Evolutionary conservation across 306 rosid species (phyloP), one percentile per base, ranked within the genome.

Genomic region (Chamaecrista fasciculata): DNA sequence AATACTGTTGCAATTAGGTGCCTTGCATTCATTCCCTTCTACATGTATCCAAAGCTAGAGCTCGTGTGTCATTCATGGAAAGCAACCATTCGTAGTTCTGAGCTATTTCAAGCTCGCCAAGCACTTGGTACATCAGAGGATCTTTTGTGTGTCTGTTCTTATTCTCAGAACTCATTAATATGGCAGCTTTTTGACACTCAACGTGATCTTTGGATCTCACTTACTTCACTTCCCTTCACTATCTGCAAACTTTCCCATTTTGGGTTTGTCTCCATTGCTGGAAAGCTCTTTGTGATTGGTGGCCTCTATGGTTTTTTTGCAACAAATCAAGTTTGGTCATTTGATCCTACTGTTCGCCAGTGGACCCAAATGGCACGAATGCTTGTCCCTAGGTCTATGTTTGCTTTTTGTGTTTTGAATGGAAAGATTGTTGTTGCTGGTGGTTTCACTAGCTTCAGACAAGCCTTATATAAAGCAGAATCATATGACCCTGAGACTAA

Each of bases 291-390:
- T 81, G 98, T 92, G 67, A 83, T 92, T 47, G 98, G 98, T 39
- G 98, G 98, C 75, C 98, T 88, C 20, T 92, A 89, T 80, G 96
- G 98, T 49, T 85, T 85, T 83, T 93, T 93, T 67, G 96, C 98
- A 15, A 93, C 98, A 26, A 82, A 85, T 44, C 96, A 93, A 82
- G 97, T 93, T 28, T 93, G 97, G 98, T 93, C 98, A 20, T 93
- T 88, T 40, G 92, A 93, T 47, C 98, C 96, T 46, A 81, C 90
- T 40, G 77, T 72, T 15, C 84, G 87, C 67, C 90, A 69, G 69
- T 93, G 98, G 98, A 53, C 91, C 48, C 86, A 87, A 20, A 36
- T 78, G 26, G 91, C 97, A 44, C 62, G 97, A 12, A 93, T 93
- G 98, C 88, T 85, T 37, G 90, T 93, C 40, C 94, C 97, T 1